Percentiles rank a stretch among this genome's conserved stretches.
Conservation (phyloP, 2,329 filamentous ascomycete genomes). For the Hymenotorrendiella dingleyae region DNA sequence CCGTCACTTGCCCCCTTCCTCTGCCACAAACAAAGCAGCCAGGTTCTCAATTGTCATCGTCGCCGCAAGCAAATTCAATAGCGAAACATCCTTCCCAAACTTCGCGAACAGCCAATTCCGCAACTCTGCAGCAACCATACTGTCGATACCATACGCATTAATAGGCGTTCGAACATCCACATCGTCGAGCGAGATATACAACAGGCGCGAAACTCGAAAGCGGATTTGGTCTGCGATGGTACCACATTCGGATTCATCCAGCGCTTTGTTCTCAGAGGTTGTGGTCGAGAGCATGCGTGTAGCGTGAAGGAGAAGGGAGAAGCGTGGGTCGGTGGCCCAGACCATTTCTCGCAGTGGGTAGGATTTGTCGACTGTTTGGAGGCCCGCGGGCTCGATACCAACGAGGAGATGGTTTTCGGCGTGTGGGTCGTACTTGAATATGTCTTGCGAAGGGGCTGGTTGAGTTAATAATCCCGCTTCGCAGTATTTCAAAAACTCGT, state of each 20-base stretch:
- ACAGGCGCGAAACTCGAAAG: conserved; percentile 20
- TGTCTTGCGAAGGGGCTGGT: too few species aligned
- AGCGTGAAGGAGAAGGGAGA: neutral
- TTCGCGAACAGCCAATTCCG: conserved; percentile 34
- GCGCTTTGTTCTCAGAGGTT: too few species aligned
- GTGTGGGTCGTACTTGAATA: neutral
- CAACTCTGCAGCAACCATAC: conserved; percentile 37
- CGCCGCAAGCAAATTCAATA: too few species aligned
- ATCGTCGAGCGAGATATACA: conserved; percentile 12
- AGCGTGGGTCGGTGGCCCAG: conserved; percentile 2
- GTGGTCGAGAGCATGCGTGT: neutral
- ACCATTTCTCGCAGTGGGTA: conserved; percentile 3
- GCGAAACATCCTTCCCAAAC: too few species aligned
- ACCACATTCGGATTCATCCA: too few species aligned
- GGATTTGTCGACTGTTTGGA: conserved; percentile 2
- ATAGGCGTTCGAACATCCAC: conserved; percentile 26
- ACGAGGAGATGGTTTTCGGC: conserved; percentile 7
- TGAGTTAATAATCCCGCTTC: conserved; percentile 6
- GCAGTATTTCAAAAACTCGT: conserved; percentile 10
- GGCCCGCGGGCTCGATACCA: conserved; percentile 5
- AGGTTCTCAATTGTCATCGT: conserved; percentile 21
- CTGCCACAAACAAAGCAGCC: conserved; percentile 17
- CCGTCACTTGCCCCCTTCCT: too few species aligned
- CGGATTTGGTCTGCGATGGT: conserved; percentile 8
- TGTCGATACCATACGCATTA: conserved; percentile 34